Evolutionary conservation across 805 yeast species (phyloP), one percentile per base, ranked within the genome.

Genomic region (Kurtzmaniella cleridarum): DNA sequence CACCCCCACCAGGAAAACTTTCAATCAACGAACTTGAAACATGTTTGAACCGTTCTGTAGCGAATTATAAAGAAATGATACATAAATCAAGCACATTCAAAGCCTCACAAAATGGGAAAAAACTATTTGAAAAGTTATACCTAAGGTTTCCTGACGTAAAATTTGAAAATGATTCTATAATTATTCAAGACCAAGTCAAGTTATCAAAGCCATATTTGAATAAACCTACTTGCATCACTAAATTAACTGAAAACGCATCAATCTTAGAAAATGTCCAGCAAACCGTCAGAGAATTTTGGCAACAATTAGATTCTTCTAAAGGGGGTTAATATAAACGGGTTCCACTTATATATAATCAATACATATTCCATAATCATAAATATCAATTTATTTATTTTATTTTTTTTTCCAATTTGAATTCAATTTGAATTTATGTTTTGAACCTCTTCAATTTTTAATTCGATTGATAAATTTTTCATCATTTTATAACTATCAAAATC

Each of bases 191-290:
- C 27, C 68, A 65, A 39, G 50, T 72, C 27, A 47, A 54, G 27
- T 51, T 71, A 12, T 46, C 64, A 10, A 68, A 60, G 42, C 77
- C 78, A 3, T 60, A 55, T 32, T 51, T 56, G 42, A 53, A 44
- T 23, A 55, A 59, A 16, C 51, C 59, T n/a, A 60, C 58, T 28
- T 58, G 45, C 33, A 42, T 59, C 17, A 41, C 40, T 24, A 44
- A 47, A 26, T 47, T 52, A 30, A 41, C 53, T 10, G 50, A 44
- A 23, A 42, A 33, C 11, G 45, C 62, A 9, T 41, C 43, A 26
- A 49, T 47, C 31, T 34, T 50, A 11, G 54, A 53, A n/a, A 46
- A 42, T 30, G 59, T 59, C 30, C 49, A 46, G 37, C 36, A 50
- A 10, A 54, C 51, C 12, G 48, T 59, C 33, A 48, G 53, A 30